Conservation (phyloP, 208 protist species). For the Tetramitus jugosus region DNA sequence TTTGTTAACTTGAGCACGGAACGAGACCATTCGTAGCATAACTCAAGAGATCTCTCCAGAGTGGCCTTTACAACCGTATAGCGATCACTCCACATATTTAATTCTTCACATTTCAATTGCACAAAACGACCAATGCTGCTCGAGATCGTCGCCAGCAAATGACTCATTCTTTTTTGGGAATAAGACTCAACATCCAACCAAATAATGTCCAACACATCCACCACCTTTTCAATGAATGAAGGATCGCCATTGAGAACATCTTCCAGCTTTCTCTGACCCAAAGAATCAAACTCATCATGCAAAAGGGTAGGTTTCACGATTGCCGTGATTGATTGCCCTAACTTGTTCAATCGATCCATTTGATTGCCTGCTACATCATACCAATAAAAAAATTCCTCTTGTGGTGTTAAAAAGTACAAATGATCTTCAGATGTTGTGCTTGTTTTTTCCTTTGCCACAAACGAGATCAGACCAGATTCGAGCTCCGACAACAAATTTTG, state of each 20-base stretch:
- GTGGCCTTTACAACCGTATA: not conserved
- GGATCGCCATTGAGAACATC: no score
- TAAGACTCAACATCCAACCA: not conserved
- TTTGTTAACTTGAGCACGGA: conserved; percentile 24
- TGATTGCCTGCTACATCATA: no score
- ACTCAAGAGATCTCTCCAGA: not conserved
- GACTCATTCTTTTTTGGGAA: conserved; percentile 1
- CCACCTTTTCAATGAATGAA: no score
- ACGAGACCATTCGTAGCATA: not conserved
- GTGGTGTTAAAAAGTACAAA: conserved; percentile 14
- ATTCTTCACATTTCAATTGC: not conserved
- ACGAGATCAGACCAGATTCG: not conserved
- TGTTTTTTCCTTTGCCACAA: not conserved
- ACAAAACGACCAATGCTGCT: conserved; percentile 1
- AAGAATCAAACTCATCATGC: not conserved
- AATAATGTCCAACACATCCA: not conserved
- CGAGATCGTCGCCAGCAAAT: not conserved
- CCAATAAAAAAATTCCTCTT: conserved; percentile 21
- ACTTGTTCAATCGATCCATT: not conserved
- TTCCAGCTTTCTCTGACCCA: conserved; percentile 9
- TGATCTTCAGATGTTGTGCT: not conserved
- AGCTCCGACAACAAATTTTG: not conserved
- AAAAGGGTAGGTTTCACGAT: no score
- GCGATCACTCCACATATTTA: not conserved
- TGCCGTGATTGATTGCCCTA: no score